Conservation (phyloP, 495 filamentous ascomycete genomes). For the Penicillium lividum region DNA sequence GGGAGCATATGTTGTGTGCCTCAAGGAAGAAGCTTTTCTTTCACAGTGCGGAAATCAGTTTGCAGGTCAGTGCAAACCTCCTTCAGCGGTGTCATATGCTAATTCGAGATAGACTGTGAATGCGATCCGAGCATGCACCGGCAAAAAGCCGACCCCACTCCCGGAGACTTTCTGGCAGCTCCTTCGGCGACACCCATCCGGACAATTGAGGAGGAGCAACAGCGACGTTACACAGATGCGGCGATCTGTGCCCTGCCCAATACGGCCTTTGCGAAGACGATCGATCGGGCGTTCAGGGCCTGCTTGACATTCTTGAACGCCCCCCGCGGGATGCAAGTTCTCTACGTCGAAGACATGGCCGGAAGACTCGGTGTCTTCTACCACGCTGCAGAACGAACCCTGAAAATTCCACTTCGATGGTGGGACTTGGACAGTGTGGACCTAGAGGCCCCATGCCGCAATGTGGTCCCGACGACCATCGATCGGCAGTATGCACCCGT, state of each 20-base stretch:
- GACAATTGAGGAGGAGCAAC: background rate
- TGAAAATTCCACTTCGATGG: background rate
- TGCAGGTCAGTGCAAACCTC: background rate
- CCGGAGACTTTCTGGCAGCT: background rate
- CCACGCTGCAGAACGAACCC: background rate
- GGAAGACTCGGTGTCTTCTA: background rate
- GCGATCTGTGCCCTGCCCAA: background rate
- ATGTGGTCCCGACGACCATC: background rate
- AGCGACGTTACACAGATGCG: background rate
- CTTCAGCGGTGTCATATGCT: background rate
- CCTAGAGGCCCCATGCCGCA: background rate
- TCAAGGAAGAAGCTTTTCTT: background rate
- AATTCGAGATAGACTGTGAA: background rate
- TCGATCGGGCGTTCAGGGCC: background rate
- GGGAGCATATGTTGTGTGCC: background rate
- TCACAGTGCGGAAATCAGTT: background rate
- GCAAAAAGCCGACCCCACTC: background rate
- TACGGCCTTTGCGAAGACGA: background rate
- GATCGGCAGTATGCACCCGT: background rate
- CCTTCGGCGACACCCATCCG: background rate
- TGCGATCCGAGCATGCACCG: background rate
- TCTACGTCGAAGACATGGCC: background rate
- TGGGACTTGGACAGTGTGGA: background rate
- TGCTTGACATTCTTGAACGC: background rate
- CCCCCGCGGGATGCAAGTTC: background rate